Base-by-base conservation (phyloP, 495 filamentous ascomycete genomes). In the Mytilinidion resinicola region DNA sequence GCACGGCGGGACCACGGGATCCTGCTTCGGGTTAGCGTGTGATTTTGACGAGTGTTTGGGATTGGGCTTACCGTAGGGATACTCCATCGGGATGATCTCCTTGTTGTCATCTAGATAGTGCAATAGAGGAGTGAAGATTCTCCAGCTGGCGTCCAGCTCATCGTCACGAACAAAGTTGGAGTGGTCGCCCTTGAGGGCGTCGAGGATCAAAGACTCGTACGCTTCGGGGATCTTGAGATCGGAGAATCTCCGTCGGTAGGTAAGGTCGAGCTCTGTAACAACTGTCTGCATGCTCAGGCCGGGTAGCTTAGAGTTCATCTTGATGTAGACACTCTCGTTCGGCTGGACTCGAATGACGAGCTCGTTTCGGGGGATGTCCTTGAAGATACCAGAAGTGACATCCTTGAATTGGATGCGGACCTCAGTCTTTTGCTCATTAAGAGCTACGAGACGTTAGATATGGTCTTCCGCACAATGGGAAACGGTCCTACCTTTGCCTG, bases 351-450 rank as follows among this genome's bases (percentile, higher is more conserved):
- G 90, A 77, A 99, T 96, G 66, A 99, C 95, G 56, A 99, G 86
- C 77, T 99, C 95, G 79, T 99, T 99, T 50, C 95, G 88, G 51
- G 95, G 95, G 63, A 97, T 99, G 67, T 99, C 91, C 82, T 97
- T 97, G 79, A 99, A 99, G 78, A 99, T 99, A 57, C 95, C 95
- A 30, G 91, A 96, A 19, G 95, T 97, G 53, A 99, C 93, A 67
- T 99, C 95, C 77, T 91, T 92, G 83, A 96, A 99, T 72, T 99
- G 95, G 60, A 99, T 96, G 66, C 95, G 90, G 63, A 99, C 92
- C 76, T 99, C 95, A 35, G 95, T 97, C 85, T 99, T 99, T 73
- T 99, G 95, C 81, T 99, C 95, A 74, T 99, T 99, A 49, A 99
- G 78, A 53, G 93, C 93, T 82, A 55, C 36, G 21, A 11, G 35